Base-by-base conservation (phyloP, 139 green algal genomes). In the Trebouxia sp. region DNA sequence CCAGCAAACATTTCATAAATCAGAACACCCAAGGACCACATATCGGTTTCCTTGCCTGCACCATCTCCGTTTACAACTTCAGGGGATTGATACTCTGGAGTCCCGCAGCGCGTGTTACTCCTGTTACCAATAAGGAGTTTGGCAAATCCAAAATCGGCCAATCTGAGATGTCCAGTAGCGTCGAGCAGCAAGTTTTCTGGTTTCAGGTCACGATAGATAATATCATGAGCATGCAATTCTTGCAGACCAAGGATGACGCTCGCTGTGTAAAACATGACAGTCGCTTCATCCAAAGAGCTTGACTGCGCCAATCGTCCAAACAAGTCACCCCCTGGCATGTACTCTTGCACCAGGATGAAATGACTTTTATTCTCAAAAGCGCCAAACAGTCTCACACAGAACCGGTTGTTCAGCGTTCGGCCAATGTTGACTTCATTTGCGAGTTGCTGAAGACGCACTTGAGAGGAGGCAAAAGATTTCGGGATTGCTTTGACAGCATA, bases 141-240 rank as follows among this genome's bases (percentile, higher is more conserved):
- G 10, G 91, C 93, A 67, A 98, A 95, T 1, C 94, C 94, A 90
- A 98, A 97, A 86, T 98, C 94, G 50, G 94, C 91, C 41, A 98
- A 82, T 83, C 91, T 91, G 39, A 92, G 79, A 66, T 91, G 89
- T 1, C 90, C 90, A 24, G 35, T 9, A 20, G 43, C 43, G 82
- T 93, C 87, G 14, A 96, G 88, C n/a, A 96, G 86, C 79, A 96
- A 85, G 86, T 96, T 96, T 83, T 96, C 92, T 10, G 93, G 90
- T 85, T 96, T 95, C 26, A 94, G 77, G 76, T 93, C 89, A 39
- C 70, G 56, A 30, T 78, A 78, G 7, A 78, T 15, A 48, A 58
- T 58, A 41, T 78, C 70, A 22, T 78, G 70, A 28, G 28, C 6
- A 41, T 78, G 70, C 30, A 78, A 11, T 11, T 78, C 20, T 20